phyloP scores from a whole-genome alignment of 176 grass and related monocot genomes.

The Ensete glaucum region DNA sequence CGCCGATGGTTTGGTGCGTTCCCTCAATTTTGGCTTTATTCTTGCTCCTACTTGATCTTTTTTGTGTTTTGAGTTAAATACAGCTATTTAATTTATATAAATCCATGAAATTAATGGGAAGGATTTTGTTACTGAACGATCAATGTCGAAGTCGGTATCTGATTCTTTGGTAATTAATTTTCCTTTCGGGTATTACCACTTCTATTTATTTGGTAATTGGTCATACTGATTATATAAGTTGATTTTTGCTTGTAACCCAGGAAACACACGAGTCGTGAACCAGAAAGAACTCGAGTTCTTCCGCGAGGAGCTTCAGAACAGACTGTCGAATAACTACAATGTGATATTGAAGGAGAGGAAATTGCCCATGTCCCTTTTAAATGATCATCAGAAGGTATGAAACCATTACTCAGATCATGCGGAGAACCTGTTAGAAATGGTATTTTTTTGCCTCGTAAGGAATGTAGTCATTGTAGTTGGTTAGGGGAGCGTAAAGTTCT shows the following conservation, averaged over 20 bases:
- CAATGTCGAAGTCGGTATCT: background rate
- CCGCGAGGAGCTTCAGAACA: conserved; percentile 48
- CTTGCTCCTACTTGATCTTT: background rate
- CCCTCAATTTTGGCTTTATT: too few relatives aligned
- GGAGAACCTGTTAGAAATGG: background rate
- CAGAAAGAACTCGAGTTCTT: conserved; percentile 79
- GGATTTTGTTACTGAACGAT: background rate
- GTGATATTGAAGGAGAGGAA: conserved; percentile 73
- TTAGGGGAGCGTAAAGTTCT: too few relatives aligned
- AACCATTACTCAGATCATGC: background rate
- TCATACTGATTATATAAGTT: too few relatives aligned
- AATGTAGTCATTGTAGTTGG: too few relatives aligned
- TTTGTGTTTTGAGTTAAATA: too few relatives aligned
- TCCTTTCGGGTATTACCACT: too few relatives aligned
- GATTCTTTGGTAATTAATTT: background rate
- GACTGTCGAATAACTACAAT: conserved; percentile 68
- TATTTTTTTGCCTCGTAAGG: background rate
- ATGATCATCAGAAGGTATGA: conserved; percentile 74
- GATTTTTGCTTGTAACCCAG: conserved; percentile 28
- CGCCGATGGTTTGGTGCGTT: conserved; percentile 71
- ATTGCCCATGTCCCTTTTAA: conserved; percentile 58
- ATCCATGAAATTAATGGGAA: background rate
- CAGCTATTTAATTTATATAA: too few relatives aligned
- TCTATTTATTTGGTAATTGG: too few relatives aligned
- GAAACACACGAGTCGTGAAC: conserved; percentile 77